Percentiles rank a stretch among this genome's conserved stretches.
Evolutionary conservation across 441 rosid genomes (phyloP).

Genomic region (Melastoma candidum): DNA sequence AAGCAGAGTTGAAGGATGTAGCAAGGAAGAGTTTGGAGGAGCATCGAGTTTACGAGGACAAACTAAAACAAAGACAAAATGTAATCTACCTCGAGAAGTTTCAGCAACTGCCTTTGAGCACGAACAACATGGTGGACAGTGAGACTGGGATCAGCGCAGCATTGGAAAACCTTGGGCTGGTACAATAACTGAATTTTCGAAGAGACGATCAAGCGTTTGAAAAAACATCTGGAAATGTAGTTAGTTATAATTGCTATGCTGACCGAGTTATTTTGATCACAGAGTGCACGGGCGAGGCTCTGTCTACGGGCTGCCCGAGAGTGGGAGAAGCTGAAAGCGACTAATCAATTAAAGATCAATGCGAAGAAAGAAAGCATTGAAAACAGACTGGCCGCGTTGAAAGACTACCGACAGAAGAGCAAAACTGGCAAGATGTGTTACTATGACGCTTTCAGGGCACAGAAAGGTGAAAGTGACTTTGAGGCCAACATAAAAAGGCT

Average conservation of each 20-base stretch:
- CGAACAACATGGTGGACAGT: conserved; percentile 11
- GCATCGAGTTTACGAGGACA: conserved; percentile 35
- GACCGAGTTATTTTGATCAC: conserved; percentile 4
- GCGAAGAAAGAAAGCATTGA: conserved; percentile 20
- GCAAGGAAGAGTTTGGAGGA: conserved; percentile 34
- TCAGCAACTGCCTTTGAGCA: conserved; percentile 26
- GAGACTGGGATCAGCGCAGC: conserved; percentile 6
- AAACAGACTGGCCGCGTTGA: conserved; percentile 20
- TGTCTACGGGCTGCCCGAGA: conserved; percentile 53
- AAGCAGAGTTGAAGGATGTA: conserved; percentile 18
- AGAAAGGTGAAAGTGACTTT: conserved; percentile 38
- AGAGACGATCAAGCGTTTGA: neutral
- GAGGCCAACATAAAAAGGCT: conserved; percentile 65
- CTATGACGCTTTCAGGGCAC: conserved; percentile 53
- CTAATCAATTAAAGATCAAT: conserved; percentile 23
- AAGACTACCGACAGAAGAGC: conserved; percentile 31
- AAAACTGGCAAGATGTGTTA: conserved; percentile 32
- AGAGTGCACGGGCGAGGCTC: conserved; percentile 53
- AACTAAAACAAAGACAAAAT: conserved; percentile 20
- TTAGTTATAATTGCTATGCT: neutral
- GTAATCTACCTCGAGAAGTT: conserved; percentile 22
- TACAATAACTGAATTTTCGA: conserved; percentile 19
- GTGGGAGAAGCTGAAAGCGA: conserved; percentile 40
- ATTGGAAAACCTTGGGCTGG: conserved; percentile 57
- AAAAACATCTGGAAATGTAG: too few species aligned